Base-by-base conservation (phyloP, 768 basidiomycete species). In the Lactarius indigo region DNA sequence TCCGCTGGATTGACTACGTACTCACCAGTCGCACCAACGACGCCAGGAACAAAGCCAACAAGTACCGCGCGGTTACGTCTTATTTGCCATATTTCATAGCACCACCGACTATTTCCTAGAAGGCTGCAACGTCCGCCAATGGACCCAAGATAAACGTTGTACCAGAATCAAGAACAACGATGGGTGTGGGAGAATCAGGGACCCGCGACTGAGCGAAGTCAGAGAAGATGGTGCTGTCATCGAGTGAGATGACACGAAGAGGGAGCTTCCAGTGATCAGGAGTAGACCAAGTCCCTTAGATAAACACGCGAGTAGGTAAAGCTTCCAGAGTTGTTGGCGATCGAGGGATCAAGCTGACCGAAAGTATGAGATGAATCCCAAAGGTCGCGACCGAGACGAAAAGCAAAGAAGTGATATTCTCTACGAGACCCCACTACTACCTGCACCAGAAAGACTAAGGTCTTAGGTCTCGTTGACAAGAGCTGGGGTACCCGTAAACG, bases 121-220 rank as follows among this genome's bases (percentile, higher is more conserved):
- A 81, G 7, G 81, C 78, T 5, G 78, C 75, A 47, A 87, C 84
- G 64, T 87, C 87, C 20, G 64, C 68, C 1, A 79, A 74, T 7
- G 86, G 86, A 5, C 84, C 85, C 6, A 86, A 77, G 30, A 86
- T 78, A 61, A 85, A 78, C 5, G 84, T 85, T 30, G 84, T 85
- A 4, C 87, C 87, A 30, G 86, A 86, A 71, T 89, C 88, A 31
- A 88, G 79, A 30, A 90, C 82, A 4, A 83, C 86, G 58, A 88
- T 81, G 0, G 81, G 79, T 2, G 76, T 70, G 15, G 74, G 57
- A 28, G 82, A 77, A 23, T 79, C 79, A 5, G 69, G 73, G 31
- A 85, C 76, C 63, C 80, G 79, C 18, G 86, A 85, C 18, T 72
- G 64, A 2, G 84, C 81, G 20, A 86, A 72, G 0, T 74, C 61